These are phyloP conservation scores for Salix udensis DNA, from an alignment of 345 rosid genomes.

Conservation along the genomic window DNA sequence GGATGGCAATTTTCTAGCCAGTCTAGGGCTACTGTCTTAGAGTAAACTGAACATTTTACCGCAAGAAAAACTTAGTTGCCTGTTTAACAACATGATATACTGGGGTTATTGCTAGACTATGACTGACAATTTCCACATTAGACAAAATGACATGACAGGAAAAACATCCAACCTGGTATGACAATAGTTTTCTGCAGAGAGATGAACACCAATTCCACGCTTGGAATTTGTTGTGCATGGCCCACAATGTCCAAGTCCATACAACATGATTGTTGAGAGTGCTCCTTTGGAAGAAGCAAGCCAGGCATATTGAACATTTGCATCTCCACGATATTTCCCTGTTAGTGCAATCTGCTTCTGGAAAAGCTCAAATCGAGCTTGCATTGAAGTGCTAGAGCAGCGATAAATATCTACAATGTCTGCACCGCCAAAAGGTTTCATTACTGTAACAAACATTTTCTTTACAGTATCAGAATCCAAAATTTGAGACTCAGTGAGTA, in stretches of 20 bases:
- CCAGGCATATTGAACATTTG: conserved; percentile 84
- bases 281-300: conserved; percentile 62
- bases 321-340: conserved; percentile 62
- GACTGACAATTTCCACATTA: neutral
- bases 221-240: conserved; percentile 43
- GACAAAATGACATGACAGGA: neutral
- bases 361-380: conserved; percentile 63
- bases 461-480: conserved; percentile 43
- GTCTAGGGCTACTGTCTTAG: neutral
- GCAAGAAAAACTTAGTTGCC: neutral
- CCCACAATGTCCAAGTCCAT: conserved; percentile 70
- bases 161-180: conserved; percentile 50
- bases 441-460: conserved; percentile 51
- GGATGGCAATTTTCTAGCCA: neutral
- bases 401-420: conserved; percentile 41
- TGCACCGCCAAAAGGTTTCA: conserved; percentile 40
- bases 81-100: neutral
- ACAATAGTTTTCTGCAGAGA: conserved; percentile 51
- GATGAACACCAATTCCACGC: conserved; percentile 78
- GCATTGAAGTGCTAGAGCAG: conserved; percentile 41
- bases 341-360: conserved; percentile 72
- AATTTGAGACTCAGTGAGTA: conserved; percentile 16
- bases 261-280: conserved; percentile 37
- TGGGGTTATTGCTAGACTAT: neutral
- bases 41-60: neutral